Conservation (phyloP, 2,329 filamentous ascomycete species). For the Xylariales sp. region DNA sequence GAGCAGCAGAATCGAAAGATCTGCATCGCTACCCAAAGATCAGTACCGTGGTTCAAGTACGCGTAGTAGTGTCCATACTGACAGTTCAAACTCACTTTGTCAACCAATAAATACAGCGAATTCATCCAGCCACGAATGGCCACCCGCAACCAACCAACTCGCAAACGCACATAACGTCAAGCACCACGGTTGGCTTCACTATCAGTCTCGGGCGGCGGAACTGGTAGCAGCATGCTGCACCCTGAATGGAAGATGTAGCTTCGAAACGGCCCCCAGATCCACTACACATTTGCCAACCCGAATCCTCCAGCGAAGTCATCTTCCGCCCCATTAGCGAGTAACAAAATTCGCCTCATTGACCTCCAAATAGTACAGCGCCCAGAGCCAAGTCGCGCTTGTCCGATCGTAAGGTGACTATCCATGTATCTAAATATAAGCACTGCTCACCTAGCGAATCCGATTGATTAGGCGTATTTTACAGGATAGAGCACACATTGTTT, state of each 20-base stretch:
- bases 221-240: background rate
- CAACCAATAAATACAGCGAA: background rate
- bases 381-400: background rate
- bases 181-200: background rate
- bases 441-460: background rate
- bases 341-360: background rate
- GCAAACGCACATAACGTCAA: background rate
- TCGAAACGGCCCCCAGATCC: too few relatives aligned
- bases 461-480: background rate
- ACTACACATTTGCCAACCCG: too few relatives aligned
- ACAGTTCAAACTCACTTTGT: background rate
- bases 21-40: slow-evolving; percentile 28
- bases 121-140: background rate
- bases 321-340: too few relatives aligned
- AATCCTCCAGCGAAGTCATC: too few relatives aligned
- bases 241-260: background rate
- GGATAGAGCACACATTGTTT: background rate
- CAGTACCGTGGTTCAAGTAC: background rate
- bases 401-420: too few relatives aligned
- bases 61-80: background rate
- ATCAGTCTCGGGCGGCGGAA: background rate
- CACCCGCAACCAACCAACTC: background rate
- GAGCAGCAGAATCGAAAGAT: background rate
- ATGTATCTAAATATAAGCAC: too few relatives aligned
- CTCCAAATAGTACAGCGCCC: background rate